Evolutionary conservation across 2,329 filamentous ascomycete genomes (phyloP), one percentile per base, ranked within the genome.

Genomic region (Epichloe sylvatica): DNA sequence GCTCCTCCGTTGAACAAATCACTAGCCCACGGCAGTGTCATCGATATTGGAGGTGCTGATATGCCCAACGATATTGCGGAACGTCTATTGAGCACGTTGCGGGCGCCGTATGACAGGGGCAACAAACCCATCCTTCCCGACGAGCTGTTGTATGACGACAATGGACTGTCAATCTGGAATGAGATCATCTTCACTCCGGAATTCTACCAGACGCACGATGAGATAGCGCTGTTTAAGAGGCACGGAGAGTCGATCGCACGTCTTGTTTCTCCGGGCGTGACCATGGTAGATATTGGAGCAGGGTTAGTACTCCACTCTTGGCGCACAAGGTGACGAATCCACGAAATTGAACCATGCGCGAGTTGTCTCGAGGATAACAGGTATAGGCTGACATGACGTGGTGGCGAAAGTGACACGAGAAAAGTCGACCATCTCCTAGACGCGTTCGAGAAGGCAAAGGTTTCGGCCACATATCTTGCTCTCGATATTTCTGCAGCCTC

Each of bases 171-270:
- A 5, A 67, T 69, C 52, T 70, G 68, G 68, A 67, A 67, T 43
- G 51, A 67, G 9, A 69, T 70, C 50, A 70, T 70, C 49, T 66
- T 61, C 52, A 66, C 59, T 0, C 55, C 59, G 1, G 61, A 68
- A 39, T 69, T 68, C 51, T 70, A 70, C 51, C 68, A 70, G 51
- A 68, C 67, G 3, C 61, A 64, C 33, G 67, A 70, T 36, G 68
- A 70, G 56, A 66, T 66, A 19, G 56, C 53, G 7, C 53, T 70
- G 2, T 64, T 70, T 35, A 55, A 66, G 36, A 49, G 54, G 45
- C 57, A 69, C 53, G 66, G 66, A 6, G 47, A 53, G n/a, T 61
- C 66, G 2, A 61, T 70, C 49, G 63, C 63, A n/a, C 49, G 49
- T 17, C 56, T 55, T 12, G 52, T 66, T 30, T 50, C 59, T 19